phyloP scores from a whole-genome alignment of 768 basidiomycete species.

The Hydnomerulius pinastri region DNA sequence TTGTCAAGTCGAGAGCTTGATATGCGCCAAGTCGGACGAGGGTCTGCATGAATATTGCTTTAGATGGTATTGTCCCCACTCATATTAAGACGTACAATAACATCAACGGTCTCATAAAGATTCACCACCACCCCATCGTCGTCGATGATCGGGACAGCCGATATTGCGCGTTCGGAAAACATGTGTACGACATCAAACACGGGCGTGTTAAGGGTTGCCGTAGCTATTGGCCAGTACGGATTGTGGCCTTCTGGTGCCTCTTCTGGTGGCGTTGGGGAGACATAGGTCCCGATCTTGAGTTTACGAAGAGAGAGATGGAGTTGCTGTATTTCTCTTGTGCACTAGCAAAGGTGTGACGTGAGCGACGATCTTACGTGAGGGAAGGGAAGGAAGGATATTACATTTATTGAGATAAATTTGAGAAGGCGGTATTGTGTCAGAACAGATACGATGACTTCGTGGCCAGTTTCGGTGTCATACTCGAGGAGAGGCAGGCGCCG shows the following conservation, averaged over 20 bases:
- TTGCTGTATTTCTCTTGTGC: slow-evolving; percentile 79
- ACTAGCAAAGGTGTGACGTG: slow-evolving; percentile 49
- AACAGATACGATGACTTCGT: slow-evolving; percentile 94
- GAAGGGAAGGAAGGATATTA: slow-evolving; percentile 38
- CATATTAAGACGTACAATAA: slow-evolving; percentile 62
- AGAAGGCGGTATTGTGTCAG: slow-evolving; percentile 97
- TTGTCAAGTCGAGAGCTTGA: slow-evolving; percentile 92
- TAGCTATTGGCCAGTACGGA: slow-evolving; percentile 88
- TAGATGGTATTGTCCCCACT: background rate
- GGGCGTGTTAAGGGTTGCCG: slow-evolving; percentile 85
- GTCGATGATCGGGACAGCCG: slow-evolving; percentile 95
- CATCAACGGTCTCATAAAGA: slow-evolving; percentile 98
- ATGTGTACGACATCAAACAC: slow-evolving; percentile 99
- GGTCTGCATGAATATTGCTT: slow-evolving; percentile 53
- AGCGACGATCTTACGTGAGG: slow-evolving; percentile 4
- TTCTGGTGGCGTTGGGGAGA: slow-evolving; percentile 50
- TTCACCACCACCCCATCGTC: slow-evolving; percentile 92
- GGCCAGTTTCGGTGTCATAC: slow-evolving; percentile 88
- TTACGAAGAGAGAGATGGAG: slow-evolving; percentile 79
- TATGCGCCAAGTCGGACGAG: slow-evolving; percentile 93
- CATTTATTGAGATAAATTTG: slow-evolving; percentile 98
- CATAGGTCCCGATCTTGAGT: slow-evolving; percentile 93
- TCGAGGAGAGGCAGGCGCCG: slow-evolving; percentile 93
- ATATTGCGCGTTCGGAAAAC: slow-evolving; percentile 95
- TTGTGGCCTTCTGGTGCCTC: slow-evolving; percentile 56